Conservation (phyloP, 1,284 basidiomycete genomes). For the Cryptococcus wingfieldii region DNA sequence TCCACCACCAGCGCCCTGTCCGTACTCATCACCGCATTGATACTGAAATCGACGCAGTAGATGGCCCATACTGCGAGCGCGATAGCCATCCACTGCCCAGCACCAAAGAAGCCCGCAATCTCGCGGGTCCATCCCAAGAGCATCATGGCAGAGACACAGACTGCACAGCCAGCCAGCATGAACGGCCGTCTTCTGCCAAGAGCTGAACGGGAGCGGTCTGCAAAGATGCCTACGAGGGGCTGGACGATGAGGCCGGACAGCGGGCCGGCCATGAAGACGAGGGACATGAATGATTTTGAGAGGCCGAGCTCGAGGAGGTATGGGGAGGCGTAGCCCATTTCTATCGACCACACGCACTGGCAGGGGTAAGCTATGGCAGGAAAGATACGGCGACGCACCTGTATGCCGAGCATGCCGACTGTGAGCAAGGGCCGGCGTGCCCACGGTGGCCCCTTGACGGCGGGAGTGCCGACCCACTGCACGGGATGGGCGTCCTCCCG, state of each 20-base stretch:
- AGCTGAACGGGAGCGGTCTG: slow-evolving; percentile 79
- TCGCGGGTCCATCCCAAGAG: slow-evolving; percentile 78
- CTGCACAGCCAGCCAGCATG: slow-evolving; percentile 66
- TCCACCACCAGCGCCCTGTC: slow-evolving; percentile 53
- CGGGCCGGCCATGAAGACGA: slow-evolving; percentile 92
- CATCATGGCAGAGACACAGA: slow-evolving; percentile 71
- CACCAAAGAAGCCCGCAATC: slow-evolving; percentile 61
- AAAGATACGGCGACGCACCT: slow-evolving; percentile 50
- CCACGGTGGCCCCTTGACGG: slow-evolving; percentile 60
- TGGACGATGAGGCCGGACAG: slow-evolving; percentile 87
- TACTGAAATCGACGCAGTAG: slow-evolving; percentile 83
- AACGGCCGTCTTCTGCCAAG: slow-evolving; percentile 81
- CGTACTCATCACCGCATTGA: slow-evolving; percentile 65
- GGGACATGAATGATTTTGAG: slow-evolving; percentile 77
- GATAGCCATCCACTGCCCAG: slow-evolving; percentile 49
- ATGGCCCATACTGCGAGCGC: slow-evolving; percentile 78
- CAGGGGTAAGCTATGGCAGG: background rate
- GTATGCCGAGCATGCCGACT: slow-evolving; percentile 71
- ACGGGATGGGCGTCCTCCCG: slow-evolving; percentile 38
- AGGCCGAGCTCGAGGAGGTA: slow-evolving; percentile 87
- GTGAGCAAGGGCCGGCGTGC: slow-evolving; percentile 67
- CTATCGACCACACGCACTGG: slow-evolving; percentile 71
- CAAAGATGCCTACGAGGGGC: slow-evolving; percentile 78
- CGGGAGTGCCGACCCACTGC: slow-evolving; percentile 57
- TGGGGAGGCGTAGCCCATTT: slow-evolving; percentile 91